Percentiles rank a stretch among this genome's conserved stretches.
phyloP scores from a whole-genome alignment of 1,139 yeast genomes.

The Pichia sp. region DNA sequence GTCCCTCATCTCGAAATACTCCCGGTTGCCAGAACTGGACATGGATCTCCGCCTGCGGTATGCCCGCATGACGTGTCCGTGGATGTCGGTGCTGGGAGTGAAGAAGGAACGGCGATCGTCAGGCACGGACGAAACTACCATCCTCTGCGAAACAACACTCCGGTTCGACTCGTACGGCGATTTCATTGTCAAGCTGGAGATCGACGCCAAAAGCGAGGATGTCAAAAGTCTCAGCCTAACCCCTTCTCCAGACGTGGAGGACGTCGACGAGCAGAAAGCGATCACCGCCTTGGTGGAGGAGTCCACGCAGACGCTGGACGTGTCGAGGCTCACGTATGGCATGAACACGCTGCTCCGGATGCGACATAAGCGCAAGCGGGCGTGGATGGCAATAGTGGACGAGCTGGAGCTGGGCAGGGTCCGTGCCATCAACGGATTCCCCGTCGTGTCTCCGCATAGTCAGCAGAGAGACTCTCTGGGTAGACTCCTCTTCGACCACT shows the following conservation, averaged over 20 bases:
- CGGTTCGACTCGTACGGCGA: constrained; percentile 4
- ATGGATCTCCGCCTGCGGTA: constrained; percentile 22
- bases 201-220: background rate
- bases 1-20: constrained; percentile 16
- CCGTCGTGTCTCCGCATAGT: background rate
- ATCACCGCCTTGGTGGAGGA: constrained; percentile 15
- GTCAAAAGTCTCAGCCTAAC: background rate
- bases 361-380: constrained; percentile 11
- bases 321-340: constrained; percentile 24
- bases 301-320: constrained; percentile 17
- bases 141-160: background rate
- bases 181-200: background rate
- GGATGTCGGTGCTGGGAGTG: constrained; percentile 20
- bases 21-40: constrained; percentile 28
- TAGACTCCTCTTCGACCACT: constrained; percentile 5
- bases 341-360: constrained; percentile 13
- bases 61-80: constrained; percentile 25
- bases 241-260: background rate
- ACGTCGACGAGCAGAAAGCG: background rate
- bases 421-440: background rate
- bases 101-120: background rate
- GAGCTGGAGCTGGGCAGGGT: constrained; percentile 3
- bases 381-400: constrained; percentile 13
- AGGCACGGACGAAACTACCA: background rate
- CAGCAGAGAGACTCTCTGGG: background rate